Conservation (phyloP, 495 filamentous ascomycete genomes). For the Clohesyomyces aquaticus region DNA sequence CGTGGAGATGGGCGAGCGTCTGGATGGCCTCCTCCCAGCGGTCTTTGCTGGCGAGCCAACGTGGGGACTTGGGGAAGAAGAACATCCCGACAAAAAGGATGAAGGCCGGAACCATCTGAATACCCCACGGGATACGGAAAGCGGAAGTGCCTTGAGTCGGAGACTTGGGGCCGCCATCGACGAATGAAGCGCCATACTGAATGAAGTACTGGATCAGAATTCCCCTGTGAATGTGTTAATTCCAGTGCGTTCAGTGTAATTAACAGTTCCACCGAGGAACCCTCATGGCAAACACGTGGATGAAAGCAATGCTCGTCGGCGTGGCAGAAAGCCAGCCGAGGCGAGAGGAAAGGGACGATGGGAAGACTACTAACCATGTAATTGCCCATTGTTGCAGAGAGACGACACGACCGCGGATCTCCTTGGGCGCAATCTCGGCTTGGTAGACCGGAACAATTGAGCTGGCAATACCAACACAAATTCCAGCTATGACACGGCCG, state of each 20-base stretch:
- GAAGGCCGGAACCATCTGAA: slow-evolving; percentile 72
- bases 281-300: not conserved
- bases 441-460: slow-evolving; percentile 79
- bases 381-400: slow-evolving; percentile 77
- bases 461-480: slow-evolving; percentile 76
- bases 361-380: slow-evolving; percentile 66
- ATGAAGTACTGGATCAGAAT: slow-evolving; percentile 67
- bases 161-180: slow-evolving; percentile 61
- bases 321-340: too few relatives aligned
- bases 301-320: too few relatives aligned
- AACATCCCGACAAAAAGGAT: slow-evolving; percentile 68
- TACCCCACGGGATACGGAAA: slow-evolving; percentile 74
- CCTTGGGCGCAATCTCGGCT: slow-evolving; percentile 75
- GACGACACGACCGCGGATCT: slow-evolving; percentile 77
- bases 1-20: slow-evolving; percentile 69
- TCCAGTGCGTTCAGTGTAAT: not conserved
- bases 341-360: too few relatives aligned
- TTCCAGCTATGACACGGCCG: slow-evolving; percentile 71
- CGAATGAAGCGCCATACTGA: slow-evolving; percentile 69
- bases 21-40: slow-evolving; percentile 73
- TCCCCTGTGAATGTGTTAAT: slow-evolving; percentile 26
- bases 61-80: slow-evolving; percentile 72
- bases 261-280: too few relatives aligned
- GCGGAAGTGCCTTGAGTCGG: slow-evolving; percentile 60
- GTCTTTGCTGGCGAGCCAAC: slow-evolving; percentile 75